phyloP scores from a whole-genome alignment of 495 filamentous ascomycete genomes.

The Daldinia childiae region DNA sequence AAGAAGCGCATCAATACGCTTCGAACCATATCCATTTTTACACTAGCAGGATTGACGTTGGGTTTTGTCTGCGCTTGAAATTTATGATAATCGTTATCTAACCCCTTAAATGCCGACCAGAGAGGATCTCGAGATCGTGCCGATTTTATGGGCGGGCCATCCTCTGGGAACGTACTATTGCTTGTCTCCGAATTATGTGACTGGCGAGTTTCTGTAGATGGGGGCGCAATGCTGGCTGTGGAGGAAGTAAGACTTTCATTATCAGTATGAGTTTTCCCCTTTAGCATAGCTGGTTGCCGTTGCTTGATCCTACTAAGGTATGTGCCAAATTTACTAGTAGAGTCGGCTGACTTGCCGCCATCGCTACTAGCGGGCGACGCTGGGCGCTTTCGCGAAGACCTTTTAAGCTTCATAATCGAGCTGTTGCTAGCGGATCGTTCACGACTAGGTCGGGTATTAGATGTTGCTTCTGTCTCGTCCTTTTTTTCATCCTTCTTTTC shows the following conservation, averaged over 20 bases:
- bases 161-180: slow-evolving; percentile 48
- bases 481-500: slow-evolving; percentile 26
- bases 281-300: slow-evolving; percentile 52
- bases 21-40: slow-evolving; percentile 84
- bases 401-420: slow-evolving; percentile 47
- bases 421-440: slow-evolving; percentile 45
- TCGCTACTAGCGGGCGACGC: slow-evolving; percentile 49
- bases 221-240: slow-evolving; percentile 47
- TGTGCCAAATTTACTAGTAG: slow-evolving; percentile 41
- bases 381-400: slow-evolving; percentile 40
- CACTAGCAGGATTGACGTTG: slow-evolving; percentile 62
- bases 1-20: slow-evolving; percentile 86
- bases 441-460: slow-evolving; percentile 26
- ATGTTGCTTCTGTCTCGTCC: slow-evolving; percentile 28
- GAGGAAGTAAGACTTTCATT: slow-evolving; percentile 53
- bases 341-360: slow-evolving; percentile 40
- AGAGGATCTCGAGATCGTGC: slow-evolving; percentile 75
- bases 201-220: slow-evolving; percentile 45
- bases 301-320: slow-evolving; percentile 56
- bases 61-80: slow-evolving; percentile 66
- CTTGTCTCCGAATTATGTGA: slow-evolving; percentile 46
- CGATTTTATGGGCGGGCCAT: slow-evolving; percentile 23
- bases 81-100: slow-evolving; percentile 86
- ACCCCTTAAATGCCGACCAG: slow-evolving; percentile 82
- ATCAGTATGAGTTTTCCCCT: slow-evolving; percentile 42